Evolutionary conservation across 179 eudicot genomes (phyloP), one percentile per base, ranked within the genome.

Genomic region (Silene vulgaris): DNA sequence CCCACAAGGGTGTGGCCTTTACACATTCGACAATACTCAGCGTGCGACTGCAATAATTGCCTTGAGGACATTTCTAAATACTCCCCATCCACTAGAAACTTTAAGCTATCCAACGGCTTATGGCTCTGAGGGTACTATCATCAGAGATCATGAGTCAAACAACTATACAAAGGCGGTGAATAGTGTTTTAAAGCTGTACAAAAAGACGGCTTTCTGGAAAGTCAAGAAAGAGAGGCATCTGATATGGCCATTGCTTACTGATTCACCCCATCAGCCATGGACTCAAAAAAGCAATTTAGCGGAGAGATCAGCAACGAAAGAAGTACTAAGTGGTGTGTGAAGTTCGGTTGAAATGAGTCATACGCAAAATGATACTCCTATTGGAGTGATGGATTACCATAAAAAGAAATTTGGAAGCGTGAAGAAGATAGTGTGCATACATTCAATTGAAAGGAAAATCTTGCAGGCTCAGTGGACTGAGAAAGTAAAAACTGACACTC

Each of bases 101-200:
- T 84, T 95, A 8, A 89, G 91, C 30, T 85, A 95, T 69, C 97
- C 89, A 5, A 80, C 76, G 14, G 99, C 99, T 23, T 95, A 95
- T 57, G 97, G 96, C 5, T 84, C 92, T 0, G 89, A 89, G 45
- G 99, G 97, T 17, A 84, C 94, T 3, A 95, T 90, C 66, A 75
- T 82, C 26, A 85, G 96, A 81, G 99, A 95, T 84, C 99, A 95
- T 61, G 92, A 92, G 79, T 90, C 96, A 4, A 86, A 85, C 82
- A 90, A 89, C 85, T 95, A 95, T 59, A 77, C 86, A 3, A 90
- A 86, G 84, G 93, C 97, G 2, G 76, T 92, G 48, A 86, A 85
- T 30, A 84, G 81, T 17, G 86, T 92, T 13, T 74, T 92, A 74
- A 83, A 85, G 77, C 90, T 85, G 32, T 77, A 84, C 45, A 85